Base-by-base conservation (phyloP, 306 rosid genomes). In the Vigna trinervia region DNA sequence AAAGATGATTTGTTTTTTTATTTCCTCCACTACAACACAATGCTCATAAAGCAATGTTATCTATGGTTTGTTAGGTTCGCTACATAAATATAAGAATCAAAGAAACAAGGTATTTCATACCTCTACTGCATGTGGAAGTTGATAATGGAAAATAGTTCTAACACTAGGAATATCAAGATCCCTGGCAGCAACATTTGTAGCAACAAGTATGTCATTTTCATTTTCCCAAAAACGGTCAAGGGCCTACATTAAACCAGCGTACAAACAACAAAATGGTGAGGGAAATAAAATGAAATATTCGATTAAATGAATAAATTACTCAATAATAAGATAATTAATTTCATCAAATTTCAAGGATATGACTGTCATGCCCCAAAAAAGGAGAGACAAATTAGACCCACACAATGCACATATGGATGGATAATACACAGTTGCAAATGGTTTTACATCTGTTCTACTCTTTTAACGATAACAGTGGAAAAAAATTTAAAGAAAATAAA, bases 121-220 rank as follows among this genome's bases (percentile, higher is more conserved):
- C 74, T 92, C 97, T 19, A 96, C 97, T 20, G 97, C 89, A 89
- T 95, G 99, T 59, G 99, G 99, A 81, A 95, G 97, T 84, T 95
- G 97, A 82, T 95, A 95, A 89, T 95, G 99, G 82, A 95, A 85
- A 90, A 95, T 92, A 64, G 97, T 91, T 82, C 88, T 85, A 86
- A 95, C 86, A 83, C 92, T 94, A 43, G 94, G 90, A 82, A 95
- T 88, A 87, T 92, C 99, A 20, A 95, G 94, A 78, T 96, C 97
- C 80, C 99, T 89, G 10, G 97, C 97, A 67, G 96, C 97, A 66
- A 91, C 91, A 77, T 92, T 97, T 34, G 96, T 92, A 65, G 99
- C 99, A 83, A 95, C 81, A 76, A 94, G 97, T 81, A 87, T 87
- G 70, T 87, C 92, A 75, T 88, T 88, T 76, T 89, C 95, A 81